Percentiles rank a stretch among this genome's conserved stretches.
Evolutionary conservation across 2,329 filamentous ascomycete genomes (phyloP).

Genomic region (Diplodia mutila): DNA sequence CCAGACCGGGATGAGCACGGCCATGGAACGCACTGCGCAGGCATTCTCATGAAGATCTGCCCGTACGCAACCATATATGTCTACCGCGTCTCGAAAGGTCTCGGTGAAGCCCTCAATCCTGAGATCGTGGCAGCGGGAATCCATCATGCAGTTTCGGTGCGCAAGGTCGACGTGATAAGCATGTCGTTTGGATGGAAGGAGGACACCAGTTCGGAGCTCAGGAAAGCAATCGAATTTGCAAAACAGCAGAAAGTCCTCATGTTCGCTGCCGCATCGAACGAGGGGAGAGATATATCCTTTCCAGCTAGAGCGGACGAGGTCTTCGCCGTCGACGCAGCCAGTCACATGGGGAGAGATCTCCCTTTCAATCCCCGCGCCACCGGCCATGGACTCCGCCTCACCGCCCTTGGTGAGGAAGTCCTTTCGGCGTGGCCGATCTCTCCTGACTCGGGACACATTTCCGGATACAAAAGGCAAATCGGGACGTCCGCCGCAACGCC

Average conservation of each 20-base stretch:
- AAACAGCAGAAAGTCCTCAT: slow-evolving; percentile 3
- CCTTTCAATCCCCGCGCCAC: not conserved
- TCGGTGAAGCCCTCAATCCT: not conserved
- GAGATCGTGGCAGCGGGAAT: slow-evolving; percentile 26
- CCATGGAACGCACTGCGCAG: slow-evolving; percentile 28
- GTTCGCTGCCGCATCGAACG: slow-evolving; percentile 29
- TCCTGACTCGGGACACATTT: not conserved
- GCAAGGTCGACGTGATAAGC: slow-evolving; percentile 29
- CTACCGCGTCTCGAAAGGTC: slow-evolving; percentile 25
- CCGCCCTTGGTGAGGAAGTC: not conserved
- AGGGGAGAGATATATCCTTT: slow-evolving; percentile 25
- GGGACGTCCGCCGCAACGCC: slow-evolving; percentile 29
- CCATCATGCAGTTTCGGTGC: slow-evolving; percentile 26
- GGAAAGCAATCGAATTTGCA: not conserved
- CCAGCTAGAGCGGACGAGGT: slow-evolving; percentile 28
- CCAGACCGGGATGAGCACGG: slow-evolving; percentile 23
- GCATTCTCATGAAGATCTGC: slow-evolving; percentile 27
- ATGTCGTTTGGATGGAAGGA: slow-evolving; percentile 28
- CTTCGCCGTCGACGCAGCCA: slow-evolving; percentile 28
- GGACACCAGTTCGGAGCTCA: slow-evolving; percentile 2
- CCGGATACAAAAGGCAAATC: not conserved
- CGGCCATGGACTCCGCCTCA: not conserved
- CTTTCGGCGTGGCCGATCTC: not conserved
- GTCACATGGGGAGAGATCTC: slow-evolving; percentile 13
- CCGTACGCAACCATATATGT: slow-evolving; percentile 28